Evolutionary conservation across 441 rosid genomes (phyloP).

Genomic region (Brassica hybrid): DNA sequence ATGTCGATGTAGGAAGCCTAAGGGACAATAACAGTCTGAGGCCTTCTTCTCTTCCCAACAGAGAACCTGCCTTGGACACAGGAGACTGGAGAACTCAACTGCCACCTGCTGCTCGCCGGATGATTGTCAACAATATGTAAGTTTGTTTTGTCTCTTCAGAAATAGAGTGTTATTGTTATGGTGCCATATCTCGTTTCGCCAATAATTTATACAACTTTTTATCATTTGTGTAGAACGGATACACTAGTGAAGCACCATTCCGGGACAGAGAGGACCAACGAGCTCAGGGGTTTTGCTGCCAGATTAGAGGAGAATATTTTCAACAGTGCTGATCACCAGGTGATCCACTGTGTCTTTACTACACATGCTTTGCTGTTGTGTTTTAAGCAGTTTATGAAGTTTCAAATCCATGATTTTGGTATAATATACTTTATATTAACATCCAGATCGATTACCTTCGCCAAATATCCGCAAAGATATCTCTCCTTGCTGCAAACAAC

Average conservation of each 20-base stretch:
- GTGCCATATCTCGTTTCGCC: not conserved
- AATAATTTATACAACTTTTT: not conserved
- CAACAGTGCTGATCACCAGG: conserved; percentile 57
- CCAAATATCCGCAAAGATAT: conserved; percentile 63
- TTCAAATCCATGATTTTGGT: not conserved
- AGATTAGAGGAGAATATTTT: conserved; percentile 71
- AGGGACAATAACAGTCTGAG: conserved; percentile 53
- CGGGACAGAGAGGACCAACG: conserved; percentile 54
- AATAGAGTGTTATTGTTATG: too few species aligned
- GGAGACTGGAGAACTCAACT: conserved; percentile 79
- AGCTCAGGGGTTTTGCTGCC: conserved; percentile 56
- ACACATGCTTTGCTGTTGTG: not conserved
- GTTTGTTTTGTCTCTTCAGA: conserved; percentile 23
- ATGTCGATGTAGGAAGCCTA: conserved; percentile 21
- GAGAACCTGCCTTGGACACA: conserved; percentile 54
- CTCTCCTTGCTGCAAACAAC: conserved; percentile 40
- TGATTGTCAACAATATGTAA: conserved; percentile 84
- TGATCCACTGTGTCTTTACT: conserved; percentile 15
- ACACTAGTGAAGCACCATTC: conserved; percentile 58
- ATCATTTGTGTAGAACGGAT: conserved; percentile 39
- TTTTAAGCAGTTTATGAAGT: not conserved
- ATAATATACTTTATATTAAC: conserved; percentile 7
- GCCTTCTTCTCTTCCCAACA: conserved; percentile 44
- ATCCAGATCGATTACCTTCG: conserved; percentile 70
- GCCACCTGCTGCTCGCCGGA: conserved; percentile 61